Conservation (phyloP, 345 rosid species). For the Populus nigra region DNA sequence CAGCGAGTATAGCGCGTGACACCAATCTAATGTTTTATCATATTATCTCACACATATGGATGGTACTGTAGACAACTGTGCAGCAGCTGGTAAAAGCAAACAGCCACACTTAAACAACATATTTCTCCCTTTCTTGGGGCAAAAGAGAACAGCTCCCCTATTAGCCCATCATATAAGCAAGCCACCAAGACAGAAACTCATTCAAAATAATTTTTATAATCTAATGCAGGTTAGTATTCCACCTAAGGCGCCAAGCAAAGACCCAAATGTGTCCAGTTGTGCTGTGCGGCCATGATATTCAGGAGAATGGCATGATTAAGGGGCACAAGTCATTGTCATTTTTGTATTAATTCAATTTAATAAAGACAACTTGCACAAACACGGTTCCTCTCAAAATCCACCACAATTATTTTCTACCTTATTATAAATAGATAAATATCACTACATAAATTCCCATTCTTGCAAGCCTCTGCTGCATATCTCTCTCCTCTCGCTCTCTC, state of each 20-base stretch:
- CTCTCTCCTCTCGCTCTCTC: not conserved
- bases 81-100: not conserved
- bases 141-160: not conserved
- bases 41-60: too few relatives aligned
- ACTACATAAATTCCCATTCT: not conserved
- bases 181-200: not conserved
- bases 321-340: constrained; percentile 13
- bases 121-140: not conserved
- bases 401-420: not conserved
- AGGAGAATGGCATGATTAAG: constrained; percentile 11
- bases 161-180: not conserved
- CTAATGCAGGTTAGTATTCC: not conserved
- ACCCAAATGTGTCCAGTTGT: not conserved
- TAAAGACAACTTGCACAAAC: constrained; percentile 19
- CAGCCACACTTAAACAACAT: not conserved
- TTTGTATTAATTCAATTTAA: not conserved
- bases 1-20: too few relatives aligned
- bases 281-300: not conserved
- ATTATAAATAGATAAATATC: not conserved
- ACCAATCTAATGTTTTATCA: too few relatives aligned
- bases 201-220: not conserved
- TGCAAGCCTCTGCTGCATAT: not conserved
- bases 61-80: not conserved
- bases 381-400: not conserved
- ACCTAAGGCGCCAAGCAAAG: not conserved